phyloP scores from a whole-genome alignment of 1,284 basidiomycete species.

The Sanghuangporus baumii region DNA sequence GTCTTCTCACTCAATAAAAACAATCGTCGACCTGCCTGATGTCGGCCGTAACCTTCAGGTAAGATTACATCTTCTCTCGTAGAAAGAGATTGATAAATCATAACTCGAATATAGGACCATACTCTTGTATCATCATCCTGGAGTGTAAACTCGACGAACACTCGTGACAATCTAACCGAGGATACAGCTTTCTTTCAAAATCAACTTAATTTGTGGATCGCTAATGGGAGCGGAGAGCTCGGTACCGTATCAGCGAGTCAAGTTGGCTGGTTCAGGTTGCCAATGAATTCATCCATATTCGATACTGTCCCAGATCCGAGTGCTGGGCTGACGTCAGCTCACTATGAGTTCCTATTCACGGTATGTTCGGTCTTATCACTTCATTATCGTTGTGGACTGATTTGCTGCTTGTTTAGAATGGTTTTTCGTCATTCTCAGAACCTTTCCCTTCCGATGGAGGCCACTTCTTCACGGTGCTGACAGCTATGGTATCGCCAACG shows the following conservation, averaged over 20 bases:
- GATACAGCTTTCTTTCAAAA: constrained; percentile 22
- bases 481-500: constrained; percentile 22
- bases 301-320: constrained; percentile 29
- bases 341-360: constrained; percentile 14
- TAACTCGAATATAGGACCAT: constrained; percentile 27
- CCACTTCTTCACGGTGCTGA: constrained; percentile 22
- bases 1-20: not conserved
- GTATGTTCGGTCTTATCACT: not conserved
- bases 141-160: constrained; percentile 27
- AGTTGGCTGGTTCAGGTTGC: constrained; percentile 29
- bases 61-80: constrained; percentile 23
- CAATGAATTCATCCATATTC: constrained; percentile 28
- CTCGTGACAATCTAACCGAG: constrained; percentile 22
- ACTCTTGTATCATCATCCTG: constrained; percentile 26
- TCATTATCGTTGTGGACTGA: not conserved
- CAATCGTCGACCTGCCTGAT: constrained; percentile 11
- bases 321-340: constrained; percentile 26
- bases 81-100: not conserved
- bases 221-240: constrained; percentile 24
- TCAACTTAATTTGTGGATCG: constrained; percentile 25
- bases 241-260: constrained; percentile 14
- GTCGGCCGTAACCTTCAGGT: constrained; percentile 10
- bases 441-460: constrained; percentile 17
- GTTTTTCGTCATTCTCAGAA: not conserved
- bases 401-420: not conserved